Percentiles rank a stretch among this genome's conserved stretches.
Conservation (phyloP, 2,329 filamentous ascomycete genomes). For the Sclerotinia minor region DNA sequence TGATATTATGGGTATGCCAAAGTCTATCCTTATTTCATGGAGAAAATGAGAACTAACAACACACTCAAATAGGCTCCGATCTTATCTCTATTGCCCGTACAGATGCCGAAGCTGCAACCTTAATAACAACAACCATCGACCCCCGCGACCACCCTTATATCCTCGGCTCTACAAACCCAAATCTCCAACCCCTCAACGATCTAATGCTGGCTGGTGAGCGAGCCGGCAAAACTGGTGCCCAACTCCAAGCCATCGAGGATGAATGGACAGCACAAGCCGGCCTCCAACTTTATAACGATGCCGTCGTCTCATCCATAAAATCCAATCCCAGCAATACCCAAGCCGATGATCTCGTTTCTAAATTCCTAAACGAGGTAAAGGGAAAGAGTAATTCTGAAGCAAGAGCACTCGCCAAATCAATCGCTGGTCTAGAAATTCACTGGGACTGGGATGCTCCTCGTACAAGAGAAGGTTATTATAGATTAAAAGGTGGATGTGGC, state of each 20-base stretch:
- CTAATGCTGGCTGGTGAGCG: constrained; percentile 86
- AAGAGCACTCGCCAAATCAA: constrained; percentile 71
- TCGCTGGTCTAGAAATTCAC: constrained; percentile 79
- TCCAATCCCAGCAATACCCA: constrained; percentile 67
- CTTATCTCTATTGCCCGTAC: constrained; percentile 90
- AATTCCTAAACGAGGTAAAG: constrained; percentile 68
- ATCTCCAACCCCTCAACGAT: constrained; percentile 80
- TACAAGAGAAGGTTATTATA: constrained; percentile 93
- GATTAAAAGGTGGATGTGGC: constrained; percentile 86
- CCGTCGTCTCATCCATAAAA: constrained; percentile 80
- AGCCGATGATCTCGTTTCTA: constrained; percentile 52
- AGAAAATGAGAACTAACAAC: not conserved
- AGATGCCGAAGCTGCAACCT: constrained; percentile 94
- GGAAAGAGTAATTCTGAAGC: constrained; percentile 87
- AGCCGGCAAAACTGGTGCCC: constrained; percentile 73
- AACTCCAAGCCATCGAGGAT: constrained; percentile 91
- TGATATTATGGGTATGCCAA: constrained; percentile 82
- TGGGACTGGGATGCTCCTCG: constrained; percentile 96
- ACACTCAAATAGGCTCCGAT: constrained; percentile 60
- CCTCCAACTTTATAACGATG: constrained; percentile 87
- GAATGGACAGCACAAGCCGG: constrained; percentile 76
- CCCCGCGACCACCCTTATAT: constrained; percentile 94
- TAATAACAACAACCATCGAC: constrained; percentile 96
- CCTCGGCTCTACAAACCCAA: constrained; percentile 82
- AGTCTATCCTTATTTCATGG: not conserved